Base-by-base conservation (phyloP, 116 monocot species). In the Phalaenopsis hybrid region DNA sequence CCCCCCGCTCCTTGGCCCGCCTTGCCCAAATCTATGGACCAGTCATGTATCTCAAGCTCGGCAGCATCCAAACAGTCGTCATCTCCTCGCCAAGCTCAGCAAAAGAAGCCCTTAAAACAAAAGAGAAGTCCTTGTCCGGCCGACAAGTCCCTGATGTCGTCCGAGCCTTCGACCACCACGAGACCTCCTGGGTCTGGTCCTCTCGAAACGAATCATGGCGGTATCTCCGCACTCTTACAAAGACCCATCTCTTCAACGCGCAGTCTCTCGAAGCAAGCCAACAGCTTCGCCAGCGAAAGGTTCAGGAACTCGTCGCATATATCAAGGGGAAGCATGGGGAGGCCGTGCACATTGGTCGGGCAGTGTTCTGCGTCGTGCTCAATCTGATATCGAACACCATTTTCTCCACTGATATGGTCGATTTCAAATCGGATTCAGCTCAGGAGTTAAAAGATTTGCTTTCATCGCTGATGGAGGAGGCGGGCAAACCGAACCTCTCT, bases 1-100 rank as follows among this genome's bases (percentile, higher is more conserved):
- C 85, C 6, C 85, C 84, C 63, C 70, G 52, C 61, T 75, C 85
- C 28, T 33, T 85, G 16, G 87, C 85, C 18, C 49, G 48, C 0
- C 85, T 90, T 7, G 83, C 87, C 6, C 78, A 37, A 37, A 44
- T 37, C 55, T 59, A 90, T 49, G 89, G 89, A 41, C 89, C 83
- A 49, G 80, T 87, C 13, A 85, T 90, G 87, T 65, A 87, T n/a
- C 79, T 88, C 50, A 79, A 81, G 78, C 79, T 90, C 46, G 88
- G 90, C 21, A 25, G 37, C 16, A 48, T 59, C 34, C 70, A 81
- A 21, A 70, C 83, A 43, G 6, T 88, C 31, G 74, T 90, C 61
- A 76, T 84, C 75, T 87, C 88, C 25, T 90, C 90, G 18, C 79
- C 84, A 12, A 81, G 75, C 15, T 76, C 81, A 2, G 86, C 88